Conservation (phyloP, 352 stramenopile species). For the Pythium sp. region DNA sequence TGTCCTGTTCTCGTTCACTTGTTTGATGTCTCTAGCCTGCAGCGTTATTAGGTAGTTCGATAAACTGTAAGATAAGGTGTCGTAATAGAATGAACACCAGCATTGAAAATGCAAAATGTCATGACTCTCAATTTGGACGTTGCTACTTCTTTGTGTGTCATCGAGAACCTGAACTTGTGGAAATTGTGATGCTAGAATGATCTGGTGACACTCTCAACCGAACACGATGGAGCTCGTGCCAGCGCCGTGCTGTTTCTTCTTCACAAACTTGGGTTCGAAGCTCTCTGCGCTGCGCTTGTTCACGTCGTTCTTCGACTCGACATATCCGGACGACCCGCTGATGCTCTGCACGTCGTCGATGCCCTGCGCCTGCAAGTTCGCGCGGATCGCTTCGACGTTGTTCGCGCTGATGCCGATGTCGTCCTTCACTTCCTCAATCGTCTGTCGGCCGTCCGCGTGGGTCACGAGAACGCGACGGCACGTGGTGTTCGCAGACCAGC, state of each 20-base stretch:
- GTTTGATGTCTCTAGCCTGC: not conserved
- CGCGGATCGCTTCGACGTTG: constrained; percentile 27
- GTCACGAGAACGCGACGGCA: constrained; percentile 69
- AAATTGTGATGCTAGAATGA: not conserved
- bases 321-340: constrained; percentile 10
- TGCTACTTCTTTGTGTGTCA: not conserved
- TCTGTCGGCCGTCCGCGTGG: constrained; percentile 43
- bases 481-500: constrained; percentile 58
- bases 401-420: constrained; percentile 37
- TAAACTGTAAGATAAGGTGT: no score
- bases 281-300: constrained; percentile 22
- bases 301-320: constrained; percentile 24
- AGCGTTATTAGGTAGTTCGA: not conserved
- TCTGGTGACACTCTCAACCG: constrained; percentile 31
- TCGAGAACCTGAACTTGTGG: not conserved
- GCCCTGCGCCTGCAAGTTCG: constrained; percentile 47
- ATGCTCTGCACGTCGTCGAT: constrained; percentile 21
- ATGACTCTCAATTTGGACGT: not conserved
- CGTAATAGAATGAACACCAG: not conserved
- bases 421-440: constrained; percentile 42
- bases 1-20: no score
- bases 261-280: constrained; percentile 54
- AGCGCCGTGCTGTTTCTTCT: constrained; percentile 80
- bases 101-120: not conserved
- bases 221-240: constrained; percentile 83